A percentile compares a stretch with the other conserved stretches of the same genome.
phyloP scores from a whole-genome alignment of 2,329 filamentous ascomycete genomes.

The Epichloe bromicola region DNA sequence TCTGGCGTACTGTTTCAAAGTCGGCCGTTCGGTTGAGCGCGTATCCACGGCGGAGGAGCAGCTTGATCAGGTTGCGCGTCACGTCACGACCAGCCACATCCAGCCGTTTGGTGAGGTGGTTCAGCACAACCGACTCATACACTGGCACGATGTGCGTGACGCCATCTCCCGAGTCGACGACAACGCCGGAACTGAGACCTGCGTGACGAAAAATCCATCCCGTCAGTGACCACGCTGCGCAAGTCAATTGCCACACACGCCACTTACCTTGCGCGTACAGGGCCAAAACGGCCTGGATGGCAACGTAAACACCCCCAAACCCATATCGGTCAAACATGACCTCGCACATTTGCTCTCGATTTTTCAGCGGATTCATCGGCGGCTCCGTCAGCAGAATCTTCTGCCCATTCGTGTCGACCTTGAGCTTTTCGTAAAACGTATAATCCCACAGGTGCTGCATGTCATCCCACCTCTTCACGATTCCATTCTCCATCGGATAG shows the following conservation, averaged over 20 bases:
- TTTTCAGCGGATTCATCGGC: conserved; percentile 93
- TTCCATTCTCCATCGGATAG: conserved; percentile 99
- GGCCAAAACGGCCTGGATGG: conserved; percentile 91
- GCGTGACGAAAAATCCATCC: neutral
- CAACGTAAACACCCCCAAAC: conserved; percentile 95
- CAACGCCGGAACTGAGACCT: conserved; percentile 87
- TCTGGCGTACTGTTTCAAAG: conserved; percentile 96
- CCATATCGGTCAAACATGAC: conserved; percentile 98
- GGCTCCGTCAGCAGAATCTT: conserved; percentile 97
- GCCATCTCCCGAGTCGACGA: conserved; percentile 95
- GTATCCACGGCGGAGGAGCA: conserved; percentile 86
- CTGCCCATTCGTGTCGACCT: conserved; percentile 76
- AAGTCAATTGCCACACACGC: neutral
- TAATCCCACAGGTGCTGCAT: conserved; percentile 99
- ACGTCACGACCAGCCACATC: conserved; percentile 96
- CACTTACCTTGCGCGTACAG: conserved; percentile 82
- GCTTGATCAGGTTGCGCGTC: conserved; percentile 93
- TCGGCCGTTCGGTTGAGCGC: conserved; percentile 96
- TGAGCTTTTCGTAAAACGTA: conserved; percentile 95
- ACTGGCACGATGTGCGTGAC: conserved; percentile 98
- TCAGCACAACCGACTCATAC: conserved; percentile 94
- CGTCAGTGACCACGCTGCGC: neutral
- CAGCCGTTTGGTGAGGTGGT: conserved; percentile 85
- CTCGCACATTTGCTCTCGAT: conserved; percentile 95
- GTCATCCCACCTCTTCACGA: conserved; percentile 98